These are phyloP conservation scores for Sonneratia alba DNA, from an alignment of 345 rosid genomes.

Conservation along the genomic window DNA sequence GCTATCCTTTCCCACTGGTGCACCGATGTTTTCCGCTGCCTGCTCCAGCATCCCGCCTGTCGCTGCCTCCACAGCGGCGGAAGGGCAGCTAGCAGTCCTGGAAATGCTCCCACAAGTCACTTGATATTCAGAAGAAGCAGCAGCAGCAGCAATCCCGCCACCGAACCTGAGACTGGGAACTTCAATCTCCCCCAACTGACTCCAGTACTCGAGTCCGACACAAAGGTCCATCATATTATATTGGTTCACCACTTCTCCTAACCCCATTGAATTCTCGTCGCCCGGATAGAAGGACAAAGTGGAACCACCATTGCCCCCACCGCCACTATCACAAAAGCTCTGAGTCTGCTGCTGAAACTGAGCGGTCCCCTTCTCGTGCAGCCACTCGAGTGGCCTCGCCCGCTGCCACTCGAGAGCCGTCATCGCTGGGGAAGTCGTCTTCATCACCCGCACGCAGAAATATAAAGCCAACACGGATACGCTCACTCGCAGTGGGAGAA, in stretches of 20 bases:
- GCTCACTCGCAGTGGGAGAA: no score
- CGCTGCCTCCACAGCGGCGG: conserved; percentile 13
- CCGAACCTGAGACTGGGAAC: conserved; percentile 22
- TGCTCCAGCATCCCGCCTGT: conserved; percentile 1
- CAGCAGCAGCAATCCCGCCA: conserved; percentile 10
- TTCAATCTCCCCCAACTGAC: conserved; percentile 24
- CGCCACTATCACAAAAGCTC: conserved; percentile 18
- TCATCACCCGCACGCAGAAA: neutral
- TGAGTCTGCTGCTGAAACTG: neutral
- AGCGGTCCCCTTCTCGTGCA: conserved; percentile 15
- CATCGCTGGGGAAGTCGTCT: conserved; percentile 10
- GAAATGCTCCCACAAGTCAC: conserved; percentile 20
- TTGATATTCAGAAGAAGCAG: conserved; percentile 17
- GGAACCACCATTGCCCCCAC: neutral
- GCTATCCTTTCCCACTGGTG: conserved; percentile 30
- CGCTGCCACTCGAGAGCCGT: conserved; percentile 60
- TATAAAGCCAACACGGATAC: no score
- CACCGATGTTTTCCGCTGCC: conserved; percentile 19
- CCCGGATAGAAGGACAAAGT: conserved; percentile 9
- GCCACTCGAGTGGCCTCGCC: conserved; percentile 28
- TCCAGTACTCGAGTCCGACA: conserved; percentile 28
- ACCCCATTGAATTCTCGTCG: conserved; percentile 19
- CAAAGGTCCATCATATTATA: conserved; percentile 24
- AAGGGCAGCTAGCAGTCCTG: conserved; percentile 39
- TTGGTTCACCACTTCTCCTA: conserved; percentile 15